These are phyloP conservation scores for Daphne laureola DNA, from an alignment of 441 rosid genomes.

Conservation along the genomic window DNA sequence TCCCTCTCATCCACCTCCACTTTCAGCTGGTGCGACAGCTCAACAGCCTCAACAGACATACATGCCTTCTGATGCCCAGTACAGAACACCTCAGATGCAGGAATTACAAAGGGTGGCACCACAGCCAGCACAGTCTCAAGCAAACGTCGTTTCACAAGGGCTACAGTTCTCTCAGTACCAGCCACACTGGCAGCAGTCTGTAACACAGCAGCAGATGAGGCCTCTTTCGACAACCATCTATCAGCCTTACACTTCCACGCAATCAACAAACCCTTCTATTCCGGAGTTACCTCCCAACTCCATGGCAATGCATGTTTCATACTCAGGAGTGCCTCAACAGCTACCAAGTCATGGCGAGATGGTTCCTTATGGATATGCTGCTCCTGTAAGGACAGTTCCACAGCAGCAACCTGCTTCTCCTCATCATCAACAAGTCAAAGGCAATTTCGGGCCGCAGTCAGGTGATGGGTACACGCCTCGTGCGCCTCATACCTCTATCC, in stretches of 20 bases:
- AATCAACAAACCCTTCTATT: constrained; percentile 32
- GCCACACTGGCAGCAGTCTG: constrained; percentile 60
- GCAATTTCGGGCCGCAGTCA: constrained; percentile 34
- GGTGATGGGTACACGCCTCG: constrained; percentile 51
- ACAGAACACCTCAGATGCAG: constrained; percentile 43
- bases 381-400: constrained; percentile 36
- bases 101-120: constrained; percentile 33
- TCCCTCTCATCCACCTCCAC: constrained; percentile 5
- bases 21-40: constrained; percentile 12
- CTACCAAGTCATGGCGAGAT: constrained; percentile 46
- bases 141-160: constrained; percentile 26
- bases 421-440: constrained; percentile 49
- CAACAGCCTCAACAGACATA: constrained; percentile 34
- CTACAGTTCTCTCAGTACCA: constrained; percentile 46
- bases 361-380: constrained; percentile 47
- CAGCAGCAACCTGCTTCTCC: constrained; percentile 30
- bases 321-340: constrained; percentile 50
- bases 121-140: constrained; percentile 31
- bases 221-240: constrained; percentile 39
- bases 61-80: constrained; percentile 40
- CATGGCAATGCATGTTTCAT: constrained; percentile 63
- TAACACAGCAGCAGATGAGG: constrained; percentile 34
- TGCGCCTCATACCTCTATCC: constrained; percentile 40
- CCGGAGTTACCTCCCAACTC: constrained; percentile 40
- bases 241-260: constrained; percentile 42